Conservation (phyloP, 2,329 filamentous ascomycete genomes). For the Tolypocladium tropicale region DNA sequence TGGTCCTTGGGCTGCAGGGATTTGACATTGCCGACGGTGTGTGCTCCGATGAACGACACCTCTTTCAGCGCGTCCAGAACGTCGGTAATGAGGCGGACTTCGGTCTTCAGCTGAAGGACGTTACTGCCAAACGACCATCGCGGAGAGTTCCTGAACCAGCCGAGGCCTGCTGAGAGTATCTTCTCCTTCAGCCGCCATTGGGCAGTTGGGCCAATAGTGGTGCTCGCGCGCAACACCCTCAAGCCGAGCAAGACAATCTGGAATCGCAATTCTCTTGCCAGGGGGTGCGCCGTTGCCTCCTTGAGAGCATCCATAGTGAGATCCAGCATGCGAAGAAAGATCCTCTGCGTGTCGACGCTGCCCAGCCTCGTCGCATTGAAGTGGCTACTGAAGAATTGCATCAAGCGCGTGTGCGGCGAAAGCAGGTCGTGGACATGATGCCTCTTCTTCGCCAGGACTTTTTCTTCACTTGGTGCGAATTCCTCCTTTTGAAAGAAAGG, state of each 20-base stretch:
- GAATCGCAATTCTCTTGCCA: slow-evolving; percentile 87
- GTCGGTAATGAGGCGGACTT: slow-evolving; percentile 72
- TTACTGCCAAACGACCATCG: slow-evolving; percentile 96
- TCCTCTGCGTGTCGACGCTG: slow-evolving; percentile 67
- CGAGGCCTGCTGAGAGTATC: slow-evolving; percentile 73
- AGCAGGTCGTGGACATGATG: slow-evolving; percentile 74
- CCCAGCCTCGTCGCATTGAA: slow-evolving; percentile 88
- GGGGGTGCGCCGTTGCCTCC: slow-evolving; percentile 64
- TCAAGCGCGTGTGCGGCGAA: slow-evolving; percentile 71
- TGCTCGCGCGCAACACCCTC: slow-evolving; percentile 64
- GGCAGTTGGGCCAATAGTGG: slow-evolving; percentile 49
- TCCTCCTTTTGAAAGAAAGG: slow-evolving; percentile 89
- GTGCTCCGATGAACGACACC: slow-evolving; percentile 49
- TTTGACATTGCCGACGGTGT: slow-evolving; percentile 44
- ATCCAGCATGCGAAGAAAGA: slow-evolving; percentile 74
- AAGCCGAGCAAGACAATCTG: slow-evolving; percentile 77
- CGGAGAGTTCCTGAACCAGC: slow-evolving; percentile 78
- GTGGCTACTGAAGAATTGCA: slow-evolving; percentile 88
- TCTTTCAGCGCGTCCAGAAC: slow-evolving; percentile 57
- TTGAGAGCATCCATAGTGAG: slow-evolving; percentile 68
- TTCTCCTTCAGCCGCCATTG: slow-evolving; percentile 83
- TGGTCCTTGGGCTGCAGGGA: slow-evolving; percentile 71
- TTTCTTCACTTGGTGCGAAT: slow-evolving; percentile 82
- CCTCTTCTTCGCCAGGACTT: slow-evolving; percentile 61
- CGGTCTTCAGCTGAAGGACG: slow-evolving; percentile 83